Evolutionary conservation across 768 basidiomycete species (phyloP).

Genomic region (Paxillus ammoniavirescens): DNA sequence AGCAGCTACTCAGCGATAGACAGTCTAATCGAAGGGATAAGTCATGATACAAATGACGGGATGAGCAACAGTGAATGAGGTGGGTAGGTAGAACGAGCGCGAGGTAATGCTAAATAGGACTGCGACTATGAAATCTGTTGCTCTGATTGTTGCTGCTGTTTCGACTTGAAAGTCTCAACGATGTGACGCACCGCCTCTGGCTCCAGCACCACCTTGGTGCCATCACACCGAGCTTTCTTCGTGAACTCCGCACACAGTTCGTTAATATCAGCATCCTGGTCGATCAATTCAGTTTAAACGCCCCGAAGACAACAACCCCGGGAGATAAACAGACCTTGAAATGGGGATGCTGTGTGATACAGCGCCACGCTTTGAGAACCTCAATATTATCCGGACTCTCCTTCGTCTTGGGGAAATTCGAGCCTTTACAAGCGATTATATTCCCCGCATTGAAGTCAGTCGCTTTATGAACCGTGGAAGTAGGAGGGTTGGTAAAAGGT

Average conservation of each 20-base stretch:
- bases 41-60: not conserved
- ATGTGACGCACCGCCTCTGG: constrained; percentile 43
- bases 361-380: constrained; percentile 77
- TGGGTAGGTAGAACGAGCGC: not conserved
- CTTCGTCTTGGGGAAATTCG: constrained; percentile 65
- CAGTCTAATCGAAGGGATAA: not conserved
- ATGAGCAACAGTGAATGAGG: not conserved
- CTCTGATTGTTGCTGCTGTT: constrained; percentile 8
- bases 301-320: not conserved
- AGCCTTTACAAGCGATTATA: constrained; percentile 65
- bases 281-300: constrained; percentile 2
- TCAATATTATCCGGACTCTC: constrained; percentile 75
- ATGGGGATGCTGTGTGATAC: constrained; percentile 68
- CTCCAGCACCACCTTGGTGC: constrained; percentile 77
- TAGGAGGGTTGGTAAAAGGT: constrained; percentile 41
- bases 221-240: constrained; percentile 80
- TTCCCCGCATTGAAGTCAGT: constrained; percentile 43
- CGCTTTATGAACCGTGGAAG: constrained; percentile 39
- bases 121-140: constrained; percentile 16
- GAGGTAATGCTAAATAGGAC: not conserved
- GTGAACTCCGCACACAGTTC: constrained; percentile 78
- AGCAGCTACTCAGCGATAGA: no score
- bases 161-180: constrained; percentile 40
- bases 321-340: constrained; percentile 58
- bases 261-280: constrained; percentile 74